Conservation (phyloP, 2,329 filamentous ascomycete species). For the Phialemonium atrogriseum region DNA sequence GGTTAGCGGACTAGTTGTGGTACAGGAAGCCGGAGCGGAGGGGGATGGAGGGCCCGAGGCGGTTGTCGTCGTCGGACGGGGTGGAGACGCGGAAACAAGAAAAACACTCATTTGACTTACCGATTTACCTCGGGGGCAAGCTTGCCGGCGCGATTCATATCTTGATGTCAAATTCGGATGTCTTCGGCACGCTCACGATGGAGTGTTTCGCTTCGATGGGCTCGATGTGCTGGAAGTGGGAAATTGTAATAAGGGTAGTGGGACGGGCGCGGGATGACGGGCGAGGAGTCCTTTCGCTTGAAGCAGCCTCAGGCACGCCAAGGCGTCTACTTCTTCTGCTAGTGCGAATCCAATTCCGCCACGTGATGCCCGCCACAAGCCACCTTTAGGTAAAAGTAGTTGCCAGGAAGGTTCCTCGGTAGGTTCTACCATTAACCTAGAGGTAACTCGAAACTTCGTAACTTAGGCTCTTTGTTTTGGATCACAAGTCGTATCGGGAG, state of each 20-base stretch:
- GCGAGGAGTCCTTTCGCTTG: too few relatives aligned
- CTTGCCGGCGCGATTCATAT: slow-evolving; percentile 94
- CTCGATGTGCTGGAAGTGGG: slow-evolving; percentile 7
- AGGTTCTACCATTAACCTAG: too few relatives aligned
- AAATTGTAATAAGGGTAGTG: slow-evolving; percentile 1
- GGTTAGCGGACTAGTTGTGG: slow-evolving; percentile 14
- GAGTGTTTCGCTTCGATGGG: slow-evolving; percentile 8
- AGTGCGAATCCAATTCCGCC: too few relatives aligned
- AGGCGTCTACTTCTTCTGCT: too few relatives aligned
- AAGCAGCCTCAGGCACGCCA: too few relatives aligned
- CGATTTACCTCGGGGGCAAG: slow-evolving; percentile 99
- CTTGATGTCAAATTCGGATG: slow-evolving; percentile 41
- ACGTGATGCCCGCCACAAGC: too few relatives aligned
- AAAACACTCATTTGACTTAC: too few relatives aligned
- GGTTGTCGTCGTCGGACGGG: slow-evolving; percentile 6
- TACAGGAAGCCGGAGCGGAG: background rate
- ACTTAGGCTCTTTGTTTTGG: too few relatives aligned
- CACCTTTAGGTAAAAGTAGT: too few relatives aligned
- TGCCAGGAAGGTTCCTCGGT: too few relatives aligned
- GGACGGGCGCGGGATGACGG: slow-evolving; percentile 2
- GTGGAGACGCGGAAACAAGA: slow-evolving; percentile 21
- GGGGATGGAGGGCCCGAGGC: slow-evolving; percentile 1
- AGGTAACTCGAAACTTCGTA: too few relatives aligned
- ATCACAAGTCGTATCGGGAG: too few relatives aligned
- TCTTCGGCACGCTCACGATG: slow-evolving; percentile 16